Evolutionary conservation across 1,284 basidiomycete species (phyloP).

Genomic region (Ceratobasidium sp.): DNA sequence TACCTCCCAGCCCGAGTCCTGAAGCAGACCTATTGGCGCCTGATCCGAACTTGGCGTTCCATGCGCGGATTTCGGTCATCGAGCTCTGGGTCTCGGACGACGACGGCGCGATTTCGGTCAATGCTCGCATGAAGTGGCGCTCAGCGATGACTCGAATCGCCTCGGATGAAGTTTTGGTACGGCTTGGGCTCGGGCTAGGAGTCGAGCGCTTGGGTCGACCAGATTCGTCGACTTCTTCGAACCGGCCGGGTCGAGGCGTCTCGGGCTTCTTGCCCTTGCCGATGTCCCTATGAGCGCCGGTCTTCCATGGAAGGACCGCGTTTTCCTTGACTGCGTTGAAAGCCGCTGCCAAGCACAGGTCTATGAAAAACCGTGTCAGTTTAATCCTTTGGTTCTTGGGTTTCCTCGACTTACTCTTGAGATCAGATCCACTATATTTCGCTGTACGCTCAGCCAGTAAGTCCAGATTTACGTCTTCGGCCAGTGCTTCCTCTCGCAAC

Average conservation of each 20-base stretch:
- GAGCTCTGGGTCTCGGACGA: conserved; percentile 85
- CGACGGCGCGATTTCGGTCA: conserved; percentile 88
- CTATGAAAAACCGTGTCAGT: conserved; percentile 61
- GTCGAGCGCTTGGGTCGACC: not conserved
- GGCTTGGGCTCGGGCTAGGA: conserved; percentile 46
- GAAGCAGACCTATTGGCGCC: conserved; percentile 49
- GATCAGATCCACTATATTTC: conserved; percentile 90
- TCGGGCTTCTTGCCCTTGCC: not conserved
- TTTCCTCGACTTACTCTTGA: conserved; percentile 78
- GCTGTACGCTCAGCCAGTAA: conserved; percentile 81
- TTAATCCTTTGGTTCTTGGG: not conserved
- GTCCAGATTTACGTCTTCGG: conserved; percentile 74
- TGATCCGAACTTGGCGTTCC: conserved; percentile 94
- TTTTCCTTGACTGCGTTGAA: conserved; percentile 89
- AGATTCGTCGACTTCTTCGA: conserved; percentile 1
- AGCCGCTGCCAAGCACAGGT: conserved; percentile 90
- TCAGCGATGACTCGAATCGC: conserved; percentile 64
- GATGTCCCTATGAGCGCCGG: not conserved
- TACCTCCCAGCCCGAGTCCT: not conserved
- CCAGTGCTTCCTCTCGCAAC: conserved; percentile 81
- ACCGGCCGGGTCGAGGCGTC: not conserved
- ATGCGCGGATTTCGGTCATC: conserved; percentile 84
- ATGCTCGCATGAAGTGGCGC: conserved; percentile 83
- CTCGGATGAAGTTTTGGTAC: conserved; percentile 45
- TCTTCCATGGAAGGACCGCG: conserved; percentile 79